Conservation (phyloP, 2,329 filamentous ascomycete species). For the Stemphylium vesicarium region DNA sequence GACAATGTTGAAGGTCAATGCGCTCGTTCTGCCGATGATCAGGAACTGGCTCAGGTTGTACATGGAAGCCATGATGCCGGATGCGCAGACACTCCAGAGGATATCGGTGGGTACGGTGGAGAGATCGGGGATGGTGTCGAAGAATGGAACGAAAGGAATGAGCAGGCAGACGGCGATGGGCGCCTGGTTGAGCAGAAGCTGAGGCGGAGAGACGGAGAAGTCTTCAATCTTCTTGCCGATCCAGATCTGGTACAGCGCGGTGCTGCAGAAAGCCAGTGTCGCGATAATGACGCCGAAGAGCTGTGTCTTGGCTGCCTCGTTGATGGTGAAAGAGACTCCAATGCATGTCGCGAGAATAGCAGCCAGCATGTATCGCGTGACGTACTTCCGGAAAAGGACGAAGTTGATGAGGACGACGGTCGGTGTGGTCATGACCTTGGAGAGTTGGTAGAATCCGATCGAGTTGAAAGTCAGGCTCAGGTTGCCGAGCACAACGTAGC, state of each 20-base stretch:
- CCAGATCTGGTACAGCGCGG: constrained; percentile 57
- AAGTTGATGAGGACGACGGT: constrained; percentile 56
- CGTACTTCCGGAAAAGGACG: constrained; percentile 51
- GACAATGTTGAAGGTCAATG: constrained; percentile 51
- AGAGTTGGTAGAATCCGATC: constrained; percentile 57
- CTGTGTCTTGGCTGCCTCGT: constrained; percentile 49
- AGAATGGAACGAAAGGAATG: constrained; percentile 52
- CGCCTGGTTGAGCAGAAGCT: constrained; percentile 55
- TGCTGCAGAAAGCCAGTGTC: constrained; percentile 52
- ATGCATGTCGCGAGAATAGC: constrained; percentile 53
- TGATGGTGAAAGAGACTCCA: constrained; percentile 54
- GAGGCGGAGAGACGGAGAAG: constrained; percentile 53
- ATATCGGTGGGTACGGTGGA: constrained; percentile 49
- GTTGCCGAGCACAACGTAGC: constrained; percentile 56
- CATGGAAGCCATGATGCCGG: constrained; percentile 53
- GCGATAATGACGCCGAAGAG: constrained; percentile 53
- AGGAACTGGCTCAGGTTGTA: constrained; percentile 53
- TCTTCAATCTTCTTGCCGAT: constrained; percentile 58
- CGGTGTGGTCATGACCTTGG: constrained; percentile 58
- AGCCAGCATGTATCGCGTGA: constrained; percentile 50
- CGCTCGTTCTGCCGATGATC: constrained; percentile 50
- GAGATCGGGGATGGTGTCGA: constrained; percentile 52
- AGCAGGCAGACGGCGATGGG: constrained; percentile 54
- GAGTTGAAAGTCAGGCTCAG: constrained; percentile 55
- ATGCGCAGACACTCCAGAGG: constrained; percentile 49